A percentile compares a stretch with the other conserved stretches of the same genome.
Evolutionary conservation across 192 early-diverging fungal genomes (phyloP).

Genomic region (Podila minutissima): DNA sequence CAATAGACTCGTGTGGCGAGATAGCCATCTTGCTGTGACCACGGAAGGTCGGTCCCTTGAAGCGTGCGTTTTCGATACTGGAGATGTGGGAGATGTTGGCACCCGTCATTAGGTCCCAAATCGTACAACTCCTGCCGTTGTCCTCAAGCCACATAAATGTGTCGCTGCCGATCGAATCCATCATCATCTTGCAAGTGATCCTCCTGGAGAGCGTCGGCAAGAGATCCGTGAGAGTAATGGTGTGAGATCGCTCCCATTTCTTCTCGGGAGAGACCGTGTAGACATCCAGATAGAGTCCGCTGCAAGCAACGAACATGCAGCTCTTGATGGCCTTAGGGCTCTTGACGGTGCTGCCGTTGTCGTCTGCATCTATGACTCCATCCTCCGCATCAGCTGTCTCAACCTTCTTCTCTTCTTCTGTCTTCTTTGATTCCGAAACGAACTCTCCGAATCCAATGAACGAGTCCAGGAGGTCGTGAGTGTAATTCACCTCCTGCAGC

Average conservation of each 20-base stretch:
- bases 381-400: slow-evolving; percentile 2
- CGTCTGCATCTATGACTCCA: slow-evolving; percentile 4
- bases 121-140: slow-evolving; percentile 37
- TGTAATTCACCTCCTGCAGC: slow-evolving; percentile 9
- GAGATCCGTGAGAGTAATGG: slow-evolving; percentile 31
- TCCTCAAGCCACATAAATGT: slow-evolving; percentile 52
- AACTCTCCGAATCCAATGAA: slow-evolving; percentile 34
- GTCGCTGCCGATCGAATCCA: slow-evolving; percentile 41
- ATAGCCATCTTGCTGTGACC: slow-evolving; percentile 51
- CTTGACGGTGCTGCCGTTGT: neutral
- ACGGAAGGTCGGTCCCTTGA: slow-evolving; percentile 42
- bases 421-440: slow-evolving; percentile 25
- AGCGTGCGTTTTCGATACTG: slow-evolving; percentile 42
- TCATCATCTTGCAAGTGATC: slow-evolving; percentile 53
- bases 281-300: slow-evolving; percentile 35
- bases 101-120: slow-evolving; percentile 42
- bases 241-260: slow-evolving; percentile 31
- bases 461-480: slow-evolving; percentile 8
- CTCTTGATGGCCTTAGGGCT: slow-evolving; percentile 1
- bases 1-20: slow-evolving; percentile 47
- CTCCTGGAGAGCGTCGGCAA: slow-evolving; percentile 38
- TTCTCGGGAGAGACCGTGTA: slow-evolving; percentile 31
- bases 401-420: slow-evolving; percentile 29
- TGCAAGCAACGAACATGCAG: slow-evolving; percentile 35
- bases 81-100: slow-evolving; percentile 48